Evolutionary conservation across 2,329 filamentous ascomycete species (phyloP).

Genomic region (Aspergillus uvarum): DNA sequence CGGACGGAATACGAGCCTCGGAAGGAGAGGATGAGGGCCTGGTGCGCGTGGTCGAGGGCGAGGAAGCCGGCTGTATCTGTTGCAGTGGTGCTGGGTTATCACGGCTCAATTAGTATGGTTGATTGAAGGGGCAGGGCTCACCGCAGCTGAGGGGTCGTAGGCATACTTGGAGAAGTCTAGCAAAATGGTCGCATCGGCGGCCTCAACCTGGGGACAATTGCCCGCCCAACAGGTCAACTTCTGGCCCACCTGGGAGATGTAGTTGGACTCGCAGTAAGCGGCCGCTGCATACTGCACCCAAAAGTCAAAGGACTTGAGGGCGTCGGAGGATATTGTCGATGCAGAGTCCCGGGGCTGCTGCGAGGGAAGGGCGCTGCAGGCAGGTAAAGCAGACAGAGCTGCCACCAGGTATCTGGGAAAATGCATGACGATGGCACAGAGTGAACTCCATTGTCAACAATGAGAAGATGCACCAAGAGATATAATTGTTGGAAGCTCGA

Average conservation of each 20-base stretch:
- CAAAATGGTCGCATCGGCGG: constrained; percentile 31
- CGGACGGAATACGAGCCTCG: constrained; percentile 37
- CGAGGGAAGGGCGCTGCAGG: not conserved
- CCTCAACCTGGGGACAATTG: constrained; percentile 49
- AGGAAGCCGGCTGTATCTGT: constrained; percentile 51
- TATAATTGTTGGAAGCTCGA: no score
- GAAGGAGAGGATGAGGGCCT: constrained; percentile 38
- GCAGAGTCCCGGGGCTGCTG: not conserved
- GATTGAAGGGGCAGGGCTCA: not conserved
- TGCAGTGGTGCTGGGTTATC: constrained; percentile 13
- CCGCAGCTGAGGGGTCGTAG: not conserved
- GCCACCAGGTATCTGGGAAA: not conserved
- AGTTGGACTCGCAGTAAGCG: constrained; percentile 50
- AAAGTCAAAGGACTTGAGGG: constrained; percentile 37
- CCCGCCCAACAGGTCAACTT: constrained; percentile 44
- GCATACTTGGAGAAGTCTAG: constrained; percentile 49
- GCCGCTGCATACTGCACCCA: constrained; percentile 54
- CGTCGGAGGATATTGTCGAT: not conserved
- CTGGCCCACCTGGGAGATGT: constrained; percentile 39
- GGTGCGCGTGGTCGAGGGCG: constrained; percentile 48
- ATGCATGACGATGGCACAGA: not conserved
- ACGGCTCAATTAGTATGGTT: not conserved
- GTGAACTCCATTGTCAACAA: no score
- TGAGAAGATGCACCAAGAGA: no score
- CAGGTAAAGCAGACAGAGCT: not conserved